A percentile compares a stretch with the other conserved stretches of the same genome.
Conservation (phyloP, 2,329 filamentous ascomycete species). For the Paraphoma sp. region DNA sequence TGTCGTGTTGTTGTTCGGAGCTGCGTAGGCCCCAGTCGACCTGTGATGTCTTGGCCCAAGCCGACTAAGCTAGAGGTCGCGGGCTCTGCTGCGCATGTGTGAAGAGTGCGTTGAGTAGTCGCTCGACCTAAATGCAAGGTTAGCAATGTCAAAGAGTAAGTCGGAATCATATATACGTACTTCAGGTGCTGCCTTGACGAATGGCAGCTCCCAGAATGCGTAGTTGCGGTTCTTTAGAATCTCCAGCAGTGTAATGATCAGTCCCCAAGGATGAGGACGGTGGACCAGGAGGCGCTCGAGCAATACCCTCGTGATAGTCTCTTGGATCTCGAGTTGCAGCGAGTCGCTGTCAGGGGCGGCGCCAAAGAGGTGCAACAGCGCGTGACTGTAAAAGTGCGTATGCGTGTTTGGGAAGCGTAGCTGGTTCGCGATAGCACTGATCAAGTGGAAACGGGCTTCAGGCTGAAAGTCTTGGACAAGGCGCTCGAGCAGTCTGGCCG, state of each 20-base stretch:
- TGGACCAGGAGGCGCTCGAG: constrained; percentile 87
- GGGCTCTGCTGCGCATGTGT: constrained; percentile 57
- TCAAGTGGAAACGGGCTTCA: constrained; percentile 82
- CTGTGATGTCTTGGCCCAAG: constrained; percentile 1
- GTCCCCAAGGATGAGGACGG: constrained; percentile 94
- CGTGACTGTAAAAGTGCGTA: constrained; percentile 91
- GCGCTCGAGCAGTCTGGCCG: constrained; percentile 75
- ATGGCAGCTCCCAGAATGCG: constrained; percentile 90
- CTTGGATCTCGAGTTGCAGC: constrained; percentile 77
- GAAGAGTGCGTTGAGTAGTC: constrained; percentile 54
- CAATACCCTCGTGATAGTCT: constrained; percentile 88
- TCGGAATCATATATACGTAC: constrained; percentile 45
- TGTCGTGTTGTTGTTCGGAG: background rate
- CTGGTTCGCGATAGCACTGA: constrained; percentile 88
- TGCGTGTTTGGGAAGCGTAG: constrained; percentile 87
- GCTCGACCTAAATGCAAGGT: constrained; percentile 49
- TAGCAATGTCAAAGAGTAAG: constrained; percentile 11
- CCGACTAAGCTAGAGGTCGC: constrained; percentile 37
- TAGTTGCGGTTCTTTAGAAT: constrained; percentile 90
- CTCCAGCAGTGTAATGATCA: constrained; percentile 87
- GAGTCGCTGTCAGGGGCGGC: constrained; percentile 59
- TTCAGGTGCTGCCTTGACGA: constrained; percentile 88
- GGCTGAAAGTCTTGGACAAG: constrained; percentile 76
- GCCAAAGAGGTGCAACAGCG: constrained; percentile 82
- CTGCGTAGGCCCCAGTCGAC: background rate